These are phyloP conservation scores for Arthrobotrys conoides DNA, from an alignment of 2,329 filamentous ascomycete genomes.

Conservation along the genomic window DNA sequence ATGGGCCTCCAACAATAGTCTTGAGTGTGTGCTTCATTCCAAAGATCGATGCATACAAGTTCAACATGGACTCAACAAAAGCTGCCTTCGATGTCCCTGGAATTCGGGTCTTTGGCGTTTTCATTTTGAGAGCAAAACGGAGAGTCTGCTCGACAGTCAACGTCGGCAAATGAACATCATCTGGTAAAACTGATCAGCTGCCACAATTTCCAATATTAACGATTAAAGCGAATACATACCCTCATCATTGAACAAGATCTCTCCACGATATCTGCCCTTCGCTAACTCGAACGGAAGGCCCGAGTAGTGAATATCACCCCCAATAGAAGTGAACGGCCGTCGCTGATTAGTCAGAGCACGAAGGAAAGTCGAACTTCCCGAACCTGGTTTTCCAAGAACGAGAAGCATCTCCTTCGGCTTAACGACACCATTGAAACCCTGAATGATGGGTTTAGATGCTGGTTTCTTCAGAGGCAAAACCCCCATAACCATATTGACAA, in stretches of 20 bases:
- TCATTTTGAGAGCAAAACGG: conserved; percentile 75
- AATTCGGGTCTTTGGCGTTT: conserved; percentile 62
- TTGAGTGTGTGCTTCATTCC: conserved; percentile 81
- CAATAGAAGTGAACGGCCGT: conserved; percentile 75
- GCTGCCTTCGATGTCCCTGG: conserved; percentile 62
- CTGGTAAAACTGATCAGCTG: conserved; percentile 48
- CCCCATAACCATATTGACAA: conserved; percentile 50
- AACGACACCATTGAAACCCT: conserved; percentile 78
- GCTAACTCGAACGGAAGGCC: conserved; percentile 78
- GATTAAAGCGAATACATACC: conserved; percentile 72
- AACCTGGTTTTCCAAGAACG: conserved; percentile 79
- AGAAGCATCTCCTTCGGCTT: conserved; percentile 80
- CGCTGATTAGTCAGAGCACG: conserved; percentile 81
- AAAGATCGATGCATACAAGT: conserved; percentile 74
- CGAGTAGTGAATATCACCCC: conserved; percentile 80
- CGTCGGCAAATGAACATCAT: conserved; percentile 75
- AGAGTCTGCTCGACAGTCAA: conserved; percentile 84
- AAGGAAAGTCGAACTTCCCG: conserved; percentile 82
- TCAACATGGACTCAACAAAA: conserved; percentile 78
- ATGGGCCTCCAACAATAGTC: conserved; percentile 81
- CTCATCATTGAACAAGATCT: conserved; percentile 84
- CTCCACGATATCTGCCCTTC: conserved; percentile 78
- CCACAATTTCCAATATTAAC: background rate
- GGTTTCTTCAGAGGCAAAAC: conserved; percentile 68
- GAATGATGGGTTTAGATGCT: conserved; percentile 73